A percentile compares a stretch with the other conserved stretches of the same genome.
Evolutionary conservation across 345 rosid genomes (phyloP).

Genomic region (Ricinus communis): DNA sequence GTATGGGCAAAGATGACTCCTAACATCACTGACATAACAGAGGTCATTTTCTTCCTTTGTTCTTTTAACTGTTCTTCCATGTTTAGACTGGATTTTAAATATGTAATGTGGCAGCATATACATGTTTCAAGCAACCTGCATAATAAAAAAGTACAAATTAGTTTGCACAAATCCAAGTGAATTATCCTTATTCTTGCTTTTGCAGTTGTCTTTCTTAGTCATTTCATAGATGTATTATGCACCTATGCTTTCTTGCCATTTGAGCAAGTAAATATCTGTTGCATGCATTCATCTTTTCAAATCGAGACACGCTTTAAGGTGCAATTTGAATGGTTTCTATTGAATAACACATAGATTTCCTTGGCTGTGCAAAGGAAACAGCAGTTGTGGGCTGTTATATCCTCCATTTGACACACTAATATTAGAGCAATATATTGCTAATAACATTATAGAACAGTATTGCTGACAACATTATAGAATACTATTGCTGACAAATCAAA

Average conservation of each 20-base stretch:
- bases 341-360: neutral
- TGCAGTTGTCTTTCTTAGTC: neutral
- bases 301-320: neutral
- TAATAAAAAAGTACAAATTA: too few species aligned
- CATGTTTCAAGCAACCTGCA: neutral
- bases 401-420: neutral
- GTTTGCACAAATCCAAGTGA: neutral
- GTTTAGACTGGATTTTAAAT: neutral
- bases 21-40: slow-evolving; percentile 87
- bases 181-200: neutral
- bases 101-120: neutral
- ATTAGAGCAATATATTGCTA: too few species aligned
- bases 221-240: neutral
- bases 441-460: too few species aligned
- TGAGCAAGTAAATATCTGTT: neutral
- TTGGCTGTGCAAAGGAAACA: neutral
- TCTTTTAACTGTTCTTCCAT: neutral
- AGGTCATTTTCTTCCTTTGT: slow-evolving; percentile 42
- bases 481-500: too few species aligned
- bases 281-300: neutral
- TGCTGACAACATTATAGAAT: too few species aligned
- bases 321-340: neutral
- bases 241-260: neutral
- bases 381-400: neutral
- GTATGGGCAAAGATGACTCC: slow-evolving; percentile 99